Evolutionary conservation across 2,329 filamentous ascomycete species (phyloP).

Genomic region (Talaromyces sp.): DNA sequence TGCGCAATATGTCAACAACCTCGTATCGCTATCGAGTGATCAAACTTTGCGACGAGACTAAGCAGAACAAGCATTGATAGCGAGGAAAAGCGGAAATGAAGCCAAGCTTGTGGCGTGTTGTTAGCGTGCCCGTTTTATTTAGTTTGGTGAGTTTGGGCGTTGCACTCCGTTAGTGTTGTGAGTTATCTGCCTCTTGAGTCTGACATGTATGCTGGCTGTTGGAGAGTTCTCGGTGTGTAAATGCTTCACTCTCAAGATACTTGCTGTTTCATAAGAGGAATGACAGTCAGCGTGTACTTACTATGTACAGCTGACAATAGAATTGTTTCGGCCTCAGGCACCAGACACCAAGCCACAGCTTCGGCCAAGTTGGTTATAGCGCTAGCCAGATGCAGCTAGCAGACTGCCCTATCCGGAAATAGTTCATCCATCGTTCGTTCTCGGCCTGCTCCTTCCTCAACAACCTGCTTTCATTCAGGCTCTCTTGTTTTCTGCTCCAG

Average conservation of each 20-base stretch:
- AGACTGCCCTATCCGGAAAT: constrained; percentile 4
- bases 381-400: neutral
- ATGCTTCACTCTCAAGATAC: neutral
- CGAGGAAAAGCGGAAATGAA: constrained; percentile 2
- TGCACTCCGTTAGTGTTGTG: neutral
- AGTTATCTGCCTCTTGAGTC: neutral
- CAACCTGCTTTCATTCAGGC: neutral
- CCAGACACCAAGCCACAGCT: constrained; percentile 9
- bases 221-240: neutral
- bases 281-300: neutral
- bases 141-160: neutral
- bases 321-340: constrained; percentile 9
- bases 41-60: neutral
- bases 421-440: constrained; percentile 4
- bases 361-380: neutral
- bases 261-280: neutral
- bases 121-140: neutral
- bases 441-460: constrained; percentile 12
- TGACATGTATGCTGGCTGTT: neutral
- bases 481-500: neutral
- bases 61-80: constrained; percentile 6
- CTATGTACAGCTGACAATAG: neutral
- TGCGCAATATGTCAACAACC: neutral
- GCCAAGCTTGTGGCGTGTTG: constrained; percentile 12
- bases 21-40: neutral